phyloP scores from a whole-genome alignment of 2,329 filamentous ascomycete species.

The Penicillium sp. region DNA sequence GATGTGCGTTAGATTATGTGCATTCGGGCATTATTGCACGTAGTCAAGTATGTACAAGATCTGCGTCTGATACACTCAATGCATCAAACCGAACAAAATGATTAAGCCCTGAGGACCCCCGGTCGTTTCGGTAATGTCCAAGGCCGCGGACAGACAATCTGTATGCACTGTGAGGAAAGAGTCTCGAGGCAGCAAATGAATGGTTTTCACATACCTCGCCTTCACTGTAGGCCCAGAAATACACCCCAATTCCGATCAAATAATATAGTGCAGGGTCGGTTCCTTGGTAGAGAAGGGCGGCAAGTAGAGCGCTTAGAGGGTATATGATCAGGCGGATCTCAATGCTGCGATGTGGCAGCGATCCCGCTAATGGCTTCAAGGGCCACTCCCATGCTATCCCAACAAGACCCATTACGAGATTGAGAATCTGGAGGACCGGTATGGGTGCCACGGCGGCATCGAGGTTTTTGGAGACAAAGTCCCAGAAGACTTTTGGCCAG shows the following conservation, averaged over 20 bases:
- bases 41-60: conserved; percentile 17
- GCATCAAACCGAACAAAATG: conserved; percentile 8
- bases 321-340: conserved; percentile 80
- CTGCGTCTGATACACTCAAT: conserved; percentile 13
- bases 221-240: conserved; percentile 97
- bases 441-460: conserved; percentile 81
- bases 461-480: conserved; percentile 88
- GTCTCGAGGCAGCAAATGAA: not conserved
- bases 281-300: conserved; percentile 81
- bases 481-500: conserved; percentile 99
- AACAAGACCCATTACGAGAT: conserved; percentile 74
- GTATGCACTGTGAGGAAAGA: conserved; percentile 12
- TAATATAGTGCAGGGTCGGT: conserved; percentile 94
- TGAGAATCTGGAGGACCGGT: conserved; percentile 86
- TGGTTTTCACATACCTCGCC: conserved; percentile 70
- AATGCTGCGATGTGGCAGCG: conserved; percentile 77
- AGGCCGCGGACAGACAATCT: conserved; percentile 67
- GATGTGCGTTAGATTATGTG: too few species aligned
- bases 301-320: conserved; percentile 71
- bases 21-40: conserved; percentile 9
- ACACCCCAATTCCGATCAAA: conserved; percentile 75
- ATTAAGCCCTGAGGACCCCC: conserved; percentile 30
- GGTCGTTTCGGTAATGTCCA: conserved; percentile 65
- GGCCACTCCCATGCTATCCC: conserved; percentile 92
- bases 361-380: conserved; percentile 70